Evolutionary conservation across 805 yeast species (phyloP), one percentile per base, ranked within the genome.

Genomic region (Saturnispora hagleri): DNA sequence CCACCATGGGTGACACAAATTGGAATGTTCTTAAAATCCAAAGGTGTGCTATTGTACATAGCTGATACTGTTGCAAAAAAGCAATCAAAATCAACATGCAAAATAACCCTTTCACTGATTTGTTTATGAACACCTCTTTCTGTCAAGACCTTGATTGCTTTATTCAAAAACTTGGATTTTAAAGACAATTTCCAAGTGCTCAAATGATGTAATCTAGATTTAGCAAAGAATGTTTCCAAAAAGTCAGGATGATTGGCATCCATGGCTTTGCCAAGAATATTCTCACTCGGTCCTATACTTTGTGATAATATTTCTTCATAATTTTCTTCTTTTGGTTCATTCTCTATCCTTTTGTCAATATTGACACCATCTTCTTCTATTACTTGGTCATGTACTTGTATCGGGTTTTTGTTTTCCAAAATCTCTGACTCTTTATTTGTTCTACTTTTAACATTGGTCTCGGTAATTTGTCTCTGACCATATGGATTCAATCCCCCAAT

Each of bases 81-180:
- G 57, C 96, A 89, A 65, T 91, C 99, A 65, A 89, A 91, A 64
- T 91, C 99, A 34, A 91, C 74, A 64, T 91, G 97, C 51, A 90
- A 63, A 9, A 90, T 77, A 1, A 75, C 62, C 48, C 43, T 51
- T 3, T 52, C 24, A 3, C 47, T 13, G 1, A 40, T 13, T 0
- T 36, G 17, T 13, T 6, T 24, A 22, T 18, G 28, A 4, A 27
- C 15, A 34, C 50, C 45, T 44, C 61, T 38, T 48, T 49, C 48
- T 31, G 51, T 34, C 35, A 51, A 54, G 15, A 47, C 58, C 4
- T 59, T 60, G 1, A 78, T 58, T 13, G 84, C 79, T 46, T 66
- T 67, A 3, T 72, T 64, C 40, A 84, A 71, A 60, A 85, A 87
- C 31, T 77, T 76, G 2, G 78, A 70, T 46, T 87, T 72, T 24